Evolutionary conservation across 2,329 filamentous ascomycete species (phyloP), one percentile per base, ranked within the genome.

Genomic region (Cladosporium cucumerinum): DNA sequence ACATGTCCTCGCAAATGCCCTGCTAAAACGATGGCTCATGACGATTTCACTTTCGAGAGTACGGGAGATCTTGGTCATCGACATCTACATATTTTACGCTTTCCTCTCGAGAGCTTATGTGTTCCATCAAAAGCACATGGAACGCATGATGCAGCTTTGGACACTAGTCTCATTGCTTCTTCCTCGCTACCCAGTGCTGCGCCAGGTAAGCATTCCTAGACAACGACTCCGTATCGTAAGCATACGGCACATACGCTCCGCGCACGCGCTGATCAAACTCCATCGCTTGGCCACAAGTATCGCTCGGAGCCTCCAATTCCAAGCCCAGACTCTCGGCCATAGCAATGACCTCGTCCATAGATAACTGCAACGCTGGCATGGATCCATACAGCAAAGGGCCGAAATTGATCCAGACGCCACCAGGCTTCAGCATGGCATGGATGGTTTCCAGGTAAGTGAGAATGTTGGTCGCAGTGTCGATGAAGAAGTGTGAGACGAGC

Each of bases 381-480:
- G 66, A 64, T 11, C 68, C 67, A 36, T 68, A 97, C 43, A 97
- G 81, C 64, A 97, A 78, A 0, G 94, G 94, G 0, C 94, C 94
- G 32, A 96, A 81, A 73, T 97, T 97, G 73, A 96, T 84, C 80
- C 96, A 90, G 5, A 95, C 72, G 0, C 94, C 94, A 26, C 89
- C 90, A 0, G 86, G 82, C 69, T 85, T 87, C 58, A 98, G 83
- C 71, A 92, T 93, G 73, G 90, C 85, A 36, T 80, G 81, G 58
- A 97, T 91, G 1, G 91, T 88, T 74, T 96, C 87, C 26, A 98
- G 85, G 74, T 97, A 98, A 0, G 89, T 86, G 60, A 97, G 88
- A 46, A 97, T 76, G 74, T 97, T 97, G 1, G 93, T 92, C 0
- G 93, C 93, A 1, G 94, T 98, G 76, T 98, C 94, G 64, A 97